A percentile compares a stretch with the other conserved stretches of the same genome.
phyloP scores from a whole-genome alignment of 805 yeast genomes.

The Ogataea allantospora region DNA sequence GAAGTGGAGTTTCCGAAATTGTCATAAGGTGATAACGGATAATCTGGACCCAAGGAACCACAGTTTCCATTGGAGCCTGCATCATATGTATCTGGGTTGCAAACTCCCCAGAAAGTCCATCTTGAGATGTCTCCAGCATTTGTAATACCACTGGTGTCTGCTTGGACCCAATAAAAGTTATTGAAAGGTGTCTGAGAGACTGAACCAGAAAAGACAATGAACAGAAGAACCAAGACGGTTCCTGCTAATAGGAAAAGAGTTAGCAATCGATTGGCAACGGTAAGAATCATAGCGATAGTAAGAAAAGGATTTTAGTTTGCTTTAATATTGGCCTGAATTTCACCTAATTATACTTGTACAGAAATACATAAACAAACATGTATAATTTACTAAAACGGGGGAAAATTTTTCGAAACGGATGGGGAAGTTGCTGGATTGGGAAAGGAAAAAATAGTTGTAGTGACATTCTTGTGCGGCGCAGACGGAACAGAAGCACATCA shows the following conservation, averaged over 20 bases:
- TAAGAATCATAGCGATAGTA: constrained; percentile 13
- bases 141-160: constrained; percentile 57
- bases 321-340: constrained; percentile 8
- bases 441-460: constrained; percentile 5
- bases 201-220: constrained; percentile 65
- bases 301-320: constrained; percentile 4
- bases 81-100: constrained; percentile 38
- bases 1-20: constrained; percentile 56
- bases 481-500: not conserved
- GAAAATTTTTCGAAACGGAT: constrained; percentile 6
- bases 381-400: constrained; percentile 11
- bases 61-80: constrained; percentile 35
- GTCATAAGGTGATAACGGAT: constrained; percentile 72
- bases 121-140: constrained; percentile 49
- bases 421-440: constrained; percentile 7
- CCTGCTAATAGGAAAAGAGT: constrained; percentile 43
- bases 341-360: constrained; percentile 10
- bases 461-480: constrained; percentile 1
- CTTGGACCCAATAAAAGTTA: constrained; percentile 68
- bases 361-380: constrained; percentile 14
- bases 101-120: constrained; percentile 85
- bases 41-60: constrained; percentile 54
- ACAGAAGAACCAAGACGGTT: constrained; percentile 48
- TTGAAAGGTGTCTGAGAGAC: constrained; percentile 57
- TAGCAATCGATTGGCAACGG: constrained; percentile 24